Conservation (phyloP, 768 basidiomycete genomes). For the Tylopilus vinaceipallidus region DNA sequence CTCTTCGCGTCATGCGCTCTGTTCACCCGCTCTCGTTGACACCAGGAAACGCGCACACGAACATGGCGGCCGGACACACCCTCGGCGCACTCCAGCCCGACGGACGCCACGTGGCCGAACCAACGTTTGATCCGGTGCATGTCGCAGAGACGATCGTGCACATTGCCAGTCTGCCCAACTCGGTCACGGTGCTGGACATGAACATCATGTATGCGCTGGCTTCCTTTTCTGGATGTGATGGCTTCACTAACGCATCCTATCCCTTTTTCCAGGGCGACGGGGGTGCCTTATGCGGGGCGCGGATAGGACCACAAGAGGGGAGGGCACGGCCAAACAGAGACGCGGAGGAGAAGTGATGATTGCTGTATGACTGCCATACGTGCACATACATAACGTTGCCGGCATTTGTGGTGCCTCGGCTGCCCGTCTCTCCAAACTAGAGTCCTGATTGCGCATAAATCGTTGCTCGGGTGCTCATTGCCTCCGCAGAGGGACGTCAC, state of each 20-base stretch:
- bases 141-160: conserved; percentile 72
- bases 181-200: conserved; percentile 68
- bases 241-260: not conserved
- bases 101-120: conserved; percentile 55
- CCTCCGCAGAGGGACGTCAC: no score
- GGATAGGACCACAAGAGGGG: no score
- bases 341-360: no score
- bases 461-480: no score
- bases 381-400: no score
- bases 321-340: no score
- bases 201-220: conserved; percentile 63
- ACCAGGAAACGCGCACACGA: conserved; percentile 69
- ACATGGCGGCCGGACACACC: conserved; percentile 47
- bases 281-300: conserved; percentile 47
- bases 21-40: not conserved
- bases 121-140: conserved; percentile 67
- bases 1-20: not conserved
- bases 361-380: no score
- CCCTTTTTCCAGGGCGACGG: conserved; percentile 37
- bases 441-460: no score
- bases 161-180: conserved; percentile 64
- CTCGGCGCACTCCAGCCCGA: conserved; percentile 66
- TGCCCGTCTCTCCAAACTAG: no score
- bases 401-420: no score
- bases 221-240: not conserved